Percentiles rank a stretch among this genome's conserved stretches.
Conservation (phyloP, 305 asterid genomes). For the Ilex paraguariensis region DNA sequence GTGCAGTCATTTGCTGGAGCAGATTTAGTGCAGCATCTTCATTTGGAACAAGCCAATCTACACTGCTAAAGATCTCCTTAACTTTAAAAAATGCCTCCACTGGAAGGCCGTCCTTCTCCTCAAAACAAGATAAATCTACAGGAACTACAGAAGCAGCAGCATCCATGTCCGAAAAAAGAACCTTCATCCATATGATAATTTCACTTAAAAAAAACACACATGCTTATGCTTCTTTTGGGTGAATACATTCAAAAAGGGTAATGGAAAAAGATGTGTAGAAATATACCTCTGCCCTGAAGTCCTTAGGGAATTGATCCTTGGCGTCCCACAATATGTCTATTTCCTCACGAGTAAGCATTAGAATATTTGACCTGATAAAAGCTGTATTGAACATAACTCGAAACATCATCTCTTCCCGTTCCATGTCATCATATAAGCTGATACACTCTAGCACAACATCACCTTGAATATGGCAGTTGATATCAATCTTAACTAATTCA, state of each 20-base stretch:
- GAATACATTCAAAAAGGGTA: slow-evolving; percentile 19
- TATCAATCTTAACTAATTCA: slow-evolving; percentile 79
- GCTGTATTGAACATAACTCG: slow-evolving; percentile 95
- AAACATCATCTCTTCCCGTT: slow-evolving; percentile 84
- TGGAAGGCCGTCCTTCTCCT: slow-evolving; percentile 96
- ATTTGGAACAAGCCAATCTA: slow-evolving; percentile 80
- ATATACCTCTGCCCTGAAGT: slow-evolving; percentile 88
- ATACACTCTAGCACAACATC: slow-evolving; percentile 93
- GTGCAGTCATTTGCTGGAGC: slow-evolving; percentile 45
- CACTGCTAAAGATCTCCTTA: slow-evolving; percentile 79
- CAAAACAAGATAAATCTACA: slow-evolving; percentile 63
- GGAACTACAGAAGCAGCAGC: slow-evolving; percentile 60
- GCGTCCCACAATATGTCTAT: slow-evolving; percentile 83
- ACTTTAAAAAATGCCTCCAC: slow-evolving; percentile 91
- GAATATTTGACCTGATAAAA: slow-evolving; percentile 86
- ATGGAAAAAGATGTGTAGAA: slow-evolving; percentile 9
- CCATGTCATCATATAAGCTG: slow-evolving; percentile 70
- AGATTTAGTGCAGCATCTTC: slow-evolving; percentile 56
- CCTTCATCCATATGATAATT: slow-evolving; percentile 43
- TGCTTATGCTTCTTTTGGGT: slow-evolving; percentile 12
- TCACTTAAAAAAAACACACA: slow-evolving; percentile 7
- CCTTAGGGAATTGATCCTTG: slow-evolving; percentile 77
- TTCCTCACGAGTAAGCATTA: slow-evolving; percentile 85
- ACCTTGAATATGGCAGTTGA: slow-evolving; percentile 85
- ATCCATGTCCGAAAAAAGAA: slow-evolving; percentile 93